phyloP scores from a whole-genome alignment of 2,329 filamentous ascomycete species.

The Ilyonectria mors-panacis region DNA sequence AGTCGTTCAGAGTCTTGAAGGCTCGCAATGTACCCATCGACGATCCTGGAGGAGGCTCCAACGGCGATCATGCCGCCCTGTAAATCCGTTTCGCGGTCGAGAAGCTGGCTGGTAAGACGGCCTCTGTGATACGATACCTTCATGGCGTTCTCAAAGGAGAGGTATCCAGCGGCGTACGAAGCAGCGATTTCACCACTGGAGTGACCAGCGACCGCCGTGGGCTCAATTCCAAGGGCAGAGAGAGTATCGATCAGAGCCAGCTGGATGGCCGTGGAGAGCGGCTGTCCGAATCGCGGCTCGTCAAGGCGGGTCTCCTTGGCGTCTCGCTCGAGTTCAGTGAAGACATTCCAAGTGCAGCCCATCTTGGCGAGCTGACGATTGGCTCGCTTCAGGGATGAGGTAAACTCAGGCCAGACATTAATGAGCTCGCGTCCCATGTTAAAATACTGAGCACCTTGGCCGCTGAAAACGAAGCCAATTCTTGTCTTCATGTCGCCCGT shows the following conservation, averaged over 20 bases:
- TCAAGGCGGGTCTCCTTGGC: conserved; percentile 36
- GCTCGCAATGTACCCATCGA: conserved; percentile 23
- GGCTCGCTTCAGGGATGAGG: conserved; percentile 28
- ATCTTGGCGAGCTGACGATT: conserved; percentile 10
- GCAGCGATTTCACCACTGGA: conserved; percentile 58
- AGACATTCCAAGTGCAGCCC: conserved; percentile 27
- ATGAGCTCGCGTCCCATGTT: conserved; percentile 53
- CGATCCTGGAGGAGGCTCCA: conserved; percentile 36
- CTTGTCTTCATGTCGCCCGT: conserved; percentile 23
- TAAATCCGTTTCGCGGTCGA: conserved; percentile 17
- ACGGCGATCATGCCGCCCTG: conserved; percentile 53
- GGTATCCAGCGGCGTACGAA: conserved; percentile 48
- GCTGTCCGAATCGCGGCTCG: conserved; percentile 51
- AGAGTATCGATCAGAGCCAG: conserved; percentile 56
- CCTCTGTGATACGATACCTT: conserved; percentile 48
- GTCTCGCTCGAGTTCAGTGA: conserved; percentile 34
- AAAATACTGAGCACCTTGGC: conserved; percentile 56
- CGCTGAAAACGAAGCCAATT: conserved; percentile 52
- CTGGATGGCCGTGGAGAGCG: conserved; percentile 60
- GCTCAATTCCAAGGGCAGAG: conserved; percentile 46
- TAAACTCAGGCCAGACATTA: conserved; percentile 36
- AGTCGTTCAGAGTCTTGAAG: conserved; percentile 19
- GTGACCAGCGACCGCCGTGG: conserved; percentile 53
- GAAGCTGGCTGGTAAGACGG: conserved; percentile 26
- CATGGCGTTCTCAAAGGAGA: conserved; percentile 50